These are phyloP conservation scores for Fragaria iinumae DNA, from an alignment of 306 rosid genomes.

Conservation along the genomic window DNA sequence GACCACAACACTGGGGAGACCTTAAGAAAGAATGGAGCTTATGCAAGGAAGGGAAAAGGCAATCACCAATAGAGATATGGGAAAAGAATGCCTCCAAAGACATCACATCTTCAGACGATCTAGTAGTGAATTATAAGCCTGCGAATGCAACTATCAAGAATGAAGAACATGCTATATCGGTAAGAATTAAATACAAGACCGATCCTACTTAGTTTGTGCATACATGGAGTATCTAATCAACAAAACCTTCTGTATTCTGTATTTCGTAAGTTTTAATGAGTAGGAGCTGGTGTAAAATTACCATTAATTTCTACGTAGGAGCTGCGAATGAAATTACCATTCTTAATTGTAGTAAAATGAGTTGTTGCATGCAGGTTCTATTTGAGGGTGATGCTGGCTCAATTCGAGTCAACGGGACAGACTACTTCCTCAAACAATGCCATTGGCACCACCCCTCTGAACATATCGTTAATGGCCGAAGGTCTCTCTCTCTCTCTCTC, in stretches of 20 bases:
- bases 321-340: background rate
- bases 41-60: constrained; percentile 27
- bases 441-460: constrained; percentile 91
- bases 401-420: constrained; percentile 47
- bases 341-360: background rate
- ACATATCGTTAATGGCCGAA: constrained; percentile 64
- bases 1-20: constrained; percentile 33
- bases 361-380: constrained; percentile 35
- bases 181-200: background rate
- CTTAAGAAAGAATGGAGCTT: constrained; percentile 29
- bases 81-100: background rate
- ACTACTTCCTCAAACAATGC: constrained; percentile 50
- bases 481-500: constrained; percentile 27
- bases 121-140: constrained; percentile 7
- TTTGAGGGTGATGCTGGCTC: constrained; percentile 62
- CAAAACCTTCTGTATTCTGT: background rate
- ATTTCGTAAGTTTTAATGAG: no score
- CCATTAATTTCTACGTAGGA: background rate
- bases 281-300: no score
- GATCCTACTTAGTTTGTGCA: background rate
- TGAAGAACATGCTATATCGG: constrained; percentile 25
- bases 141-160: constrained; percentile 26
- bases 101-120: background rate
- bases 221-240: background rate
- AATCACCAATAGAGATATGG: constrained; percentile 20